A percentile compares a stretch with the other conserved stretches of the same genome.
These are phyloP conservation scores for Sungouiozyma intestinalis DNA, from an alignment of 805 yeast species.

Conservation along the genomic window DNA sequence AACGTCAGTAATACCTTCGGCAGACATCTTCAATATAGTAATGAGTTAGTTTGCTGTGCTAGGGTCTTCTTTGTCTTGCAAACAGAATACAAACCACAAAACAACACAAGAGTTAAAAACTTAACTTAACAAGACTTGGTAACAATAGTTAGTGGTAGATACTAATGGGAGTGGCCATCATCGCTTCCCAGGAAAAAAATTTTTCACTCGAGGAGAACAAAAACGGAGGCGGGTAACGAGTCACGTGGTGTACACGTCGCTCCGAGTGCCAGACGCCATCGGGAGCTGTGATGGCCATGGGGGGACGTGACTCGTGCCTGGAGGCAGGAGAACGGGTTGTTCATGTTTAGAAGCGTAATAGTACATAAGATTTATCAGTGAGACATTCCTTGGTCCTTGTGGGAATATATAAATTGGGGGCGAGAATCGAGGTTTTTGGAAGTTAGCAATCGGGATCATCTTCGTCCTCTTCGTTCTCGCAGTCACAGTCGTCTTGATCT, in stretches of 20 bases:
- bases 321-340: no score
- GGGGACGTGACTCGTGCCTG: no score
- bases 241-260: no score
- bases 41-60: background rate
- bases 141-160: background rate
- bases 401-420: background rate
- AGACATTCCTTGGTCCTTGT: no score
- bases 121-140: no score
- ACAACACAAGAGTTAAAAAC: background rate
- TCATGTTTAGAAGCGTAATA: no score
- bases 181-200: background rate
- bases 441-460: background rate
- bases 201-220: no score
- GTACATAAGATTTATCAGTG: no score
- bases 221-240: no score
- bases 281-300: no score
- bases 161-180: background rate
- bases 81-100: background rate
- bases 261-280: no score
- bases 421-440: background rate
- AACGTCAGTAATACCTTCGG: conserved; percentile 65
- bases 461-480: conserved; percentile 1
- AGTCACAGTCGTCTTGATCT: background rate
- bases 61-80: no score
- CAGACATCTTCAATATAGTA: conserved; percentile 14